Base-by-base conservation (phyloP, 169 alveolate genomes). In the Theileria orientalis region DNA sequence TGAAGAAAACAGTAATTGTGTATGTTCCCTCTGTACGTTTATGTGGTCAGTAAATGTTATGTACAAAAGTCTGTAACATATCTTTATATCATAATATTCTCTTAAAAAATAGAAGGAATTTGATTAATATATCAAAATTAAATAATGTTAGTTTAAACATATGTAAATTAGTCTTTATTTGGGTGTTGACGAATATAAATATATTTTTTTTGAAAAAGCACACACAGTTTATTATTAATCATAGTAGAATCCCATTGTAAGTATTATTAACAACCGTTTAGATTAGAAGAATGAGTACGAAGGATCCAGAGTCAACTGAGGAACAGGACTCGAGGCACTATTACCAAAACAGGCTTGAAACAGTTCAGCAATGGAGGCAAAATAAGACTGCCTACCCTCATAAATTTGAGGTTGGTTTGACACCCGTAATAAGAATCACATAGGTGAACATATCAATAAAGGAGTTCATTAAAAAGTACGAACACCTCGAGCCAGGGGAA, bases 401-500 rank as follows among this genome's bases (percentile, higher is more conserved):
- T 64, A 89, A 89, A 56, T 89, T 89, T 69, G 73, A 84, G 71
- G 90, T 82, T 52, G 40, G 80, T 35, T 13, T 32, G 11, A 16
- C 5, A 46, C 32, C 33, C 14, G 33, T 3, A 56, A 0, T 33
- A 16, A 54, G 21, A n/a, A 23, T 56, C 19, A 16, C 35, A 33
- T 72, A 79, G 66, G 90, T 96, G 37, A 88, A 96, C 21, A 91
- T 92, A 72, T 90, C 90, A 23, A 74, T 97, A 14, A 94, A 94
- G 40, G 94, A 94, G 37, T 94, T 91, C 78, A 90, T 95, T 46
- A 76, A 73, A 40, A 94, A 91, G 72, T 97, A 91, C 90, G 92
- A 90, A 29, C 83, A 88, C 33, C 71, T 91, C 29, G 90, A 86
- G 51, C 88, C 94, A 76, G 98, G 98, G 23, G 90, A 90, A 69